Evolutionary conservation across 1,139 yeast genomes (phyloP), one percentile per base, ranked within the genome.

Genomic region (Yamadazyma songkhlaensis): DNA sequence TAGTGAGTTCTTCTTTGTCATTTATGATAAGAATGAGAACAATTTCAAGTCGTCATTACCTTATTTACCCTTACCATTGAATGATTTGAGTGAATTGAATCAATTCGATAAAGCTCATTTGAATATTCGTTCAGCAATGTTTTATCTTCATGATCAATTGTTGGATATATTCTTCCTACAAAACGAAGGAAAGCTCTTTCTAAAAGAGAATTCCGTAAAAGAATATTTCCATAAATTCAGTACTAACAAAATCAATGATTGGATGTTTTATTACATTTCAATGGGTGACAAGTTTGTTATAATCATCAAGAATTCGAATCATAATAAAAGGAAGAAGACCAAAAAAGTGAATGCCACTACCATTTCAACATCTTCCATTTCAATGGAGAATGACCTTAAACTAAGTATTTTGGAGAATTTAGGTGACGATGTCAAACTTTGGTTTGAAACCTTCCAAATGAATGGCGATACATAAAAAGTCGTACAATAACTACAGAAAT

Each of bases 161-260:
- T 51, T 59, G 9, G 62, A 61, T 29, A 50, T 69, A 14, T 67
- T 67, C 38, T 42, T 62, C 26, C 47, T 53, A 34, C 60, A 58
- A 33, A 49, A 51, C 9, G 51, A 53, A 39, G 30, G 40, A 3
- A 39, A 44, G 30, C 49, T 52, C 28, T 64, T 65, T 42, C 57
- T 59, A 40, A 41, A 41, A 1, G 40, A 42, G 5, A 48, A 51
- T 28, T 43, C 51, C 10, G 47, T 61, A 35, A 48, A 55, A 26
- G 76, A 71, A 49, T 67, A 57, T 45, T 65, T 68, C 38, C 75
- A 71, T 48, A 71, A 71, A 43, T 70, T 69, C 48, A 64, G 65
- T 31, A 60, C 64, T 39, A 63, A 61, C 38, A 62, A 60, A 38
- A 45, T 48, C 24, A 67, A 62, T 38, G 74, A 69, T 48, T 71